These are phyloP conservation scores for Elongisporangium undulatum DNA, from an alignment of 352 stramenopile species.

Conservation along the genomic window DNA sequence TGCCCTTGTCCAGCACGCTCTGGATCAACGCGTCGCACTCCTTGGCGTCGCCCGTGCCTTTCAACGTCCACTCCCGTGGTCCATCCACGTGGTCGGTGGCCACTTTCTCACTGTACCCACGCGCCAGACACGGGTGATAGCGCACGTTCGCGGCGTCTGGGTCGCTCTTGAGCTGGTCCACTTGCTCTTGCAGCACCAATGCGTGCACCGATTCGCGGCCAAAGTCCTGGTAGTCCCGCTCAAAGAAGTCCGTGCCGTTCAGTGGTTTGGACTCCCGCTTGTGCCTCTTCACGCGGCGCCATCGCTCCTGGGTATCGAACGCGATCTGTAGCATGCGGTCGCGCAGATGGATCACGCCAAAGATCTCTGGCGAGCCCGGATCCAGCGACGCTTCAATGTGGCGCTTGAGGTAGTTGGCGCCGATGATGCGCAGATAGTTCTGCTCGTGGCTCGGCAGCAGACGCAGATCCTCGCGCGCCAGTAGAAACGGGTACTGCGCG, in stretches of 20 bases:
- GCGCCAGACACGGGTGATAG: constrained; percentile 35
- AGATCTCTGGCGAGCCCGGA: constrained; percentile 51
- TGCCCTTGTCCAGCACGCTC: constrained; percentile 37
- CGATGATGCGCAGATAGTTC: constrained; percentile 52
- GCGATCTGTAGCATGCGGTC: constrained; percentile 31
- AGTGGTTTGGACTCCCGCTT: constrained; percentile 52
- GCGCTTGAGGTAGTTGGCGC: constrained; percentile 59
- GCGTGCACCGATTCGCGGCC: constrained; percentile 19
- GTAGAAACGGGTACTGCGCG: constrained; percentile 47
- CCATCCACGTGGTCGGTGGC: neutral
- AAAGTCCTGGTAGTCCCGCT: constrained; percentile 39
- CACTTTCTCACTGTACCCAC: neutral
- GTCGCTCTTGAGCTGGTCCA: constrained; percentile 1
- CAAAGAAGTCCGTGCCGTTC: constrained; percentile 67
- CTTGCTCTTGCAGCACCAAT: constrained; percentile 25
- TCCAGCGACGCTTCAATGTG: constrained; percentile 39
- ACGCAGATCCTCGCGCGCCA: constrained; percentile 43
- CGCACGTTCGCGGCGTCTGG: constrained; percentile 5
- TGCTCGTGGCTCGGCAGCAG: constrained; percentile 29
- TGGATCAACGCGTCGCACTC: constrained; percentile 40
- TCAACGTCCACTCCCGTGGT: constrained; percentile 11
- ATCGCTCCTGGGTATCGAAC: constrained; percentile 69
- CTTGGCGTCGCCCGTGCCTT: constrained; percentile 35
- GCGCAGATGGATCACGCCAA: constrained; percentile 48
- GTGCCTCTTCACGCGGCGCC: constrained; percentile 55